Conservation (phyloP, 176 grass and related monocot species). For the Triticum turgidum region DNA sequence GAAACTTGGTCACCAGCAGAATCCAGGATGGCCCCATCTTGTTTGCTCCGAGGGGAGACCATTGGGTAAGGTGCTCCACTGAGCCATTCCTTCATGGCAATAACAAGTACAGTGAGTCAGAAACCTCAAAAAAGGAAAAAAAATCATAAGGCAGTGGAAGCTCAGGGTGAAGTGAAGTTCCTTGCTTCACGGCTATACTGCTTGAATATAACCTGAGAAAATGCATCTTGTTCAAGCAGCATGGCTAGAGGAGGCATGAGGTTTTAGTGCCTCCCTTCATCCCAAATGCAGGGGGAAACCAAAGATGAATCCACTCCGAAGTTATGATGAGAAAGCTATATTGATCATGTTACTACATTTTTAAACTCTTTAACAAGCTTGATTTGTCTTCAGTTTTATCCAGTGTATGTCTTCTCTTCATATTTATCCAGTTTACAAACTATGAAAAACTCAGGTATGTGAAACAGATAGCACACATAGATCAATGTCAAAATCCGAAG, state of each 20-base stretch:
- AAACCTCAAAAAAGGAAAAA: neutral
- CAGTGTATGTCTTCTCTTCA: too few species aligned
- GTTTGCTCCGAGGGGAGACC: conserved; percentile 45
- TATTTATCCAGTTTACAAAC: too few species aligned
- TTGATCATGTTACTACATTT: too few species aligned
- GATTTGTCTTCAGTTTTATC: too few species aligned
- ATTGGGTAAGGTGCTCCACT: conserved; percentile 38
- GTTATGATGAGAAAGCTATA: neutral
- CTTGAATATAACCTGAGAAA: conserved; percentile 58
- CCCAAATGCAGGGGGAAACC: neutral
- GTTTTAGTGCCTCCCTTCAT: conserved; percentile 7
- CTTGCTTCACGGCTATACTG: conserved; percentile 36
- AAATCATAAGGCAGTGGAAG: neutral
- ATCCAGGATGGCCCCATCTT: conserved; percentile 35
- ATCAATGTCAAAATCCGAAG: too few species aligned
- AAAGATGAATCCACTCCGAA: neutral
- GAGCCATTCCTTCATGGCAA: conserved; percentile 63
- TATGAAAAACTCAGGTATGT: too few species aligned
- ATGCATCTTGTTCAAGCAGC: conserved; percentile 35
- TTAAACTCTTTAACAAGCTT: too few species aligned
- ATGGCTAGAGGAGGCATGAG: neutral
- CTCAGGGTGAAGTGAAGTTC: neutral
- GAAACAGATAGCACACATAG: too few species aligned
- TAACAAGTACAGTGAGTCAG: conserved; percentile 31
- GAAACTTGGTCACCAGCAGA: conserved; percentile 47